These are phyloP conservation scores for Paraphaeosphaeria sporulosa DNA, from an alignment of 2,329 filamentous ascomycete species.

Conservation along the genomic window DNA sequence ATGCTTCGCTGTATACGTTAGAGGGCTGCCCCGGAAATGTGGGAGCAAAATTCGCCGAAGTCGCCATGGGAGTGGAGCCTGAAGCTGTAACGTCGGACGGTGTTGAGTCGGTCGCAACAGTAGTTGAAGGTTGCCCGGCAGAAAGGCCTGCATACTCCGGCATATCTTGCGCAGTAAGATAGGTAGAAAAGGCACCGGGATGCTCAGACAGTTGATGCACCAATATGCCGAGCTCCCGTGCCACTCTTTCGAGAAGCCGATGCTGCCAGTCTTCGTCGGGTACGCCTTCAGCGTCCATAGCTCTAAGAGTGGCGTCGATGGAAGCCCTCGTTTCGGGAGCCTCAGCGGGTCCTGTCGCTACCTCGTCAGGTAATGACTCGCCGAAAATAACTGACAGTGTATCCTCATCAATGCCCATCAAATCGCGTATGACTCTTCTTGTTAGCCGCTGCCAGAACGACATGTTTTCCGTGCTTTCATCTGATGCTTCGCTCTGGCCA, in stretches of 20 bases:
- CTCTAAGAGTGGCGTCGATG: constrained; percentile 28
- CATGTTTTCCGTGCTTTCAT: constrained; percentile 62
- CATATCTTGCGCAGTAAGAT: constrained; percentile 64
- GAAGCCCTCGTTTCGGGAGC: constrained; percentile 29
- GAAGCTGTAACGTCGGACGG: constrained; percentile 36
- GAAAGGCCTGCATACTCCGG: constrained; percentile 82
- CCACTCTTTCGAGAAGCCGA: constrained; percentile 81
- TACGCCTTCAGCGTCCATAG: constrained; percentile 41
- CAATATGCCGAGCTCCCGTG: constrained; percentile 83
- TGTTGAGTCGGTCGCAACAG: constrained; percentile 30
- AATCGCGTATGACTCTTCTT: constrained; percentile 82
- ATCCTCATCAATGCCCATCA: constrained; percentile 90
- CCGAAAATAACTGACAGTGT: constrained; percentile 87
- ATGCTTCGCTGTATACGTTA: constrained; percentile 58
- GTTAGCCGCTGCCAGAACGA: constrained; percentile 84
- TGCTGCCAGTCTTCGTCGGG: constrained; percentile 70
- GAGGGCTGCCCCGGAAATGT: constrained; percentile 50
- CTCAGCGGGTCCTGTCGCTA: constrained; percentile 25
- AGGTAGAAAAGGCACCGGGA: constrained; percentile 87
- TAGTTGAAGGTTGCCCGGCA: constrained; percentile 52
- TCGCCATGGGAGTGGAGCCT: constrained; percentile 35
- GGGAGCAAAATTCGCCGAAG: constrained; percentile 58
- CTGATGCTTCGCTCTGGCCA: constrained; percentile 45
- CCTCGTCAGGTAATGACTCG: constrained; percentile 69
- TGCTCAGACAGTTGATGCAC: constrained; percentile 86